These are phyloP conservation scores for Grosmannia huntii DNA, from an alignment of 2,329 filamentous ascomycete genomes.

Conservation along the genomic window DNA sequence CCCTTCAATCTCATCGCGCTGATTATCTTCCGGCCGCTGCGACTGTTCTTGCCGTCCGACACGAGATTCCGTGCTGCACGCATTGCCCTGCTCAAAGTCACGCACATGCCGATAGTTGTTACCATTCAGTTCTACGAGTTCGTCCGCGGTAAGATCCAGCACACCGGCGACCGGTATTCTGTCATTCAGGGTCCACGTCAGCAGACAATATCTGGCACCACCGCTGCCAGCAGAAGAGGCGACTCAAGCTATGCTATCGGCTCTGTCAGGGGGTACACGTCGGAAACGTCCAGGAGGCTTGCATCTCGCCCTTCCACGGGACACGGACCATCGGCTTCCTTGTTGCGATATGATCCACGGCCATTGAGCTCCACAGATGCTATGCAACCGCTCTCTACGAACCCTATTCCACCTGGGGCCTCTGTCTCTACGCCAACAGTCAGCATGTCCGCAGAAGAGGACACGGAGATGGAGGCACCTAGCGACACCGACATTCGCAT, in stretches of 20 bases:
- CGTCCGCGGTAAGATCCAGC: conserved; percentile 24
- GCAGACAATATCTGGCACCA: not conserved
- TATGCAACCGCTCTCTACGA: not conserved
- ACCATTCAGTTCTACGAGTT: conserved; percentile 56
- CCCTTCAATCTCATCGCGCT: conserved; percentile 65
- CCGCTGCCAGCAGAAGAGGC: not conserved
- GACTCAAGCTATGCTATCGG: not conserved
- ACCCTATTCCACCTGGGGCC: not conserved
- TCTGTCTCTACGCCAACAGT: not conserved
- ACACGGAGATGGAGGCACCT: conserved; percentile 12
- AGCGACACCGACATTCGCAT: conserved; percentile 29
- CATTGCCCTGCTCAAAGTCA: conserved; percentile 49
- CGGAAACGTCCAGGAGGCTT: conserved; percentile 5
- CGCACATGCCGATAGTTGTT: conserved; percentile 56
- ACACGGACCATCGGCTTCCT: conserved; percentile 2
- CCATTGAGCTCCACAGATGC: conserved; percentile 8
- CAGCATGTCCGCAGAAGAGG: conserved; percentile 5
- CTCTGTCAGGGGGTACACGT: not conserved
- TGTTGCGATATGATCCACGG: conserved; percentile 1
- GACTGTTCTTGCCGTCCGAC: conserved; percentile 53
- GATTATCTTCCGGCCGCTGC: conserved; percentile 56
- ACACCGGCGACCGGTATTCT: conserved; percentile 28
- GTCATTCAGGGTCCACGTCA: conserved; percentile 34
- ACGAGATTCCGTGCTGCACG: conserved; percentile 47
- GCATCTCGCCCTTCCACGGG: conserved; percentile 2